Base-by-base conservation (phyloP, 73 alveolate genomes). In the Effrenium voratum region DNA sequence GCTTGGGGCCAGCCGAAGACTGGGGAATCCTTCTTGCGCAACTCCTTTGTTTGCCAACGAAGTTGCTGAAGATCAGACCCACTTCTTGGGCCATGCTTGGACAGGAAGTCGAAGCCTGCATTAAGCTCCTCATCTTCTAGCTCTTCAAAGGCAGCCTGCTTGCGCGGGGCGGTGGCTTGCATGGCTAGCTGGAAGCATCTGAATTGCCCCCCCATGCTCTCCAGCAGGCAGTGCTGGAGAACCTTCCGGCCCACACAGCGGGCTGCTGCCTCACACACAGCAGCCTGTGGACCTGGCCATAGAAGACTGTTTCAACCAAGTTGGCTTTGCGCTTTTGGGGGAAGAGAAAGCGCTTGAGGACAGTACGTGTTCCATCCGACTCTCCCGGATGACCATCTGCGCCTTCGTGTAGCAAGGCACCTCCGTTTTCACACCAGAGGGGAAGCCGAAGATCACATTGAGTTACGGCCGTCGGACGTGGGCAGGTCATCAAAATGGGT, bases 1-100 rank as follows among this genome's bases (percentile, higher is more conserved):
- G 77, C 73, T 0, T 28, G 38, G 5, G 76, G 93, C 93, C 93
- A 82, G 55, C 76, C 77, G 50, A 50, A 82, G 93, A 82, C 50
- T 13, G 93, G 93, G 36, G 93, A 82, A 24, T 32, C 49, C 40
- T 47, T 47, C 41, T n/a, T 2, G 13, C 76, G 73, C 4, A 82
- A 76, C 41, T 82, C 76, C 30, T 82, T 82, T 38, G 93, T 82
- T 19, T 50, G 73, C 93, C 93, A 82, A 46, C 77, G 26, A 2
- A 82, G 57, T 44, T 82, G 93, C 1, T 38, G 46, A 75, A 82
- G 47, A 15, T 82, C 93, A n/a, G 44, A 34, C 3, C 77, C 13
- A 0, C 77, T n/a, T 24, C 93, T 8, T 0, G 93, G 93, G 3
- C 75, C 93, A 0, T 82, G 5, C 0, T 36, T 60, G 34, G 36